These are phyloP conservation scores for Talaromyces rugulosus DNA, from an alignment of 2,329 filamentous ascomycete genomes.

Conservation along the genomic window DNA sequence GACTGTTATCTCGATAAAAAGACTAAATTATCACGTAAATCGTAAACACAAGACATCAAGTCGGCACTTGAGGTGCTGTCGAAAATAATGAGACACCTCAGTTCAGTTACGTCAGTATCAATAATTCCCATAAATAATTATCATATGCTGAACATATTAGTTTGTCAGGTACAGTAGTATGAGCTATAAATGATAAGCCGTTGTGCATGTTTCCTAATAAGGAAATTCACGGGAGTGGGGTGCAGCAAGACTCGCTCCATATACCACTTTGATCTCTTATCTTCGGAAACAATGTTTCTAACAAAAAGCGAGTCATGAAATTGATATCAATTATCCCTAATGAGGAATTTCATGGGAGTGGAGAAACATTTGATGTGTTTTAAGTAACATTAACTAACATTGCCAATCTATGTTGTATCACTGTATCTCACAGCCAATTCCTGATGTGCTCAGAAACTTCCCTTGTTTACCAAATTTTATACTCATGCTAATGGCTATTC, in stretches of 20 bases:
- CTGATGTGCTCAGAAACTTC: neutral
- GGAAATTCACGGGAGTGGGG: neutral
- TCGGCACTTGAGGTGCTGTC: neutral
- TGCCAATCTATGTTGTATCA: neutral
- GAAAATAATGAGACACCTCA: neutral
- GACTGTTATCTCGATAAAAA: neutral
- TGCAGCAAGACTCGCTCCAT: neutral
- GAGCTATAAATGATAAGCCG: neutral
- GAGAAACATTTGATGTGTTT: neutral
- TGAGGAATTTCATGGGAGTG: neutral
- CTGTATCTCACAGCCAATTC: neutral
- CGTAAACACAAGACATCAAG: neutral
- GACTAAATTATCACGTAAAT: neutral
- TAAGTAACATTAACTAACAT: neutral
- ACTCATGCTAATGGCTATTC: neutral
- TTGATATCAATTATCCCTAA: neutral
- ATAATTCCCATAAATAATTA: neutral
- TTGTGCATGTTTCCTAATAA: neutral
- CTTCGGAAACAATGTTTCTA: neutral
- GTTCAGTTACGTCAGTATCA: neutral
- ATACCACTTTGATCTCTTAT: neutral
- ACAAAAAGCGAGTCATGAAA: neutral
- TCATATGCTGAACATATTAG: neutral
- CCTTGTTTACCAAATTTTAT: neutral
- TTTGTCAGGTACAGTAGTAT: neutral